Evolutionary conservation across 2,329 filamentous ascomycete genomes (phyloP), one percentile per base, ranked within the genome.

Genomic region (Anisogramma anomala): DNA sequence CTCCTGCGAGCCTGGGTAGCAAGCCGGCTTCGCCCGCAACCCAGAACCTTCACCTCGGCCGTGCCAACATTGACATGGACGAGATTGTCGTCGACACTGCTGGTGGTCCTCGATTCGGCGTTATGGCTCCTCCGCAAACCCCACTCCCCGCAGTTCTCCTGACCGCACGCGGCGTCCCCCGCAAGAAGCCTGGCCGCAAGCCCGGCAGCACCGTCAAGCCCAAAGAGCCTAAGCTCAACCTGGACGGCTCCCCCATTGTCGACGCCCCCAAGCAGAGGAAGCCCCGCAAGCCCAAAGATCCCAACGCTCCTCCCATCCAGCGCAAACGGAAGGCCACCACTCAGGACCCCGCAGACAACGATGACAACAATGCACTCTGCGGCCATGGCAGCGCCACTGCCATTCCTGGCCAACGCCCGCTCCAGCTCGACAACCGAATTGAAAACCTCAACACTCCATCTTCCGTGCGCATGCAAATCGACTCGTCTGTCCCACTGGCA

Each of bases 151-250:
- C 68, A 50, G 66, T 70, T 20, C 67, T 64, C 47, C 58, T 77
- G 39, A 77, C 72, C 0, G 72, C 73, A 19, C 72, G 73, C 38
- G 74, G 74, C 9, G 54, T 74, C 6, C 72, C 74, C 0, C 62
- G 75, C 4, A 78, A 78, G 60, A 81, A 80, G 60, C 74, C 76
- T 15, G 76, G 75, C 17, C 70, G 77, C 36, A 81, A 81, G 54
- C 74, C 77, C 53, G 82, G 69, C 54, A 73, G 64, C 46, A 69
- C 61, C 33, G 58, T 68, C 36, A 71, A 69, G 51, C 58, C 60
- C 43, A 31, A 31, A 15, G 71, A 69, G 52, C 58, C 60, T 4
- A 66, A 64, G 55, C 54, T 54, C 40, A 55, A 59, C 38, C 58
- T 62, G 44, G 62, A 53, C 7, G 50, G 55, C 41, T 54, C 58